Evolutionary conservation across 1,139 yeast genomes (phyloP), one percentile per base, ranked within the genome.

Genomic region (Saccharomyces hybrid): DNA sequence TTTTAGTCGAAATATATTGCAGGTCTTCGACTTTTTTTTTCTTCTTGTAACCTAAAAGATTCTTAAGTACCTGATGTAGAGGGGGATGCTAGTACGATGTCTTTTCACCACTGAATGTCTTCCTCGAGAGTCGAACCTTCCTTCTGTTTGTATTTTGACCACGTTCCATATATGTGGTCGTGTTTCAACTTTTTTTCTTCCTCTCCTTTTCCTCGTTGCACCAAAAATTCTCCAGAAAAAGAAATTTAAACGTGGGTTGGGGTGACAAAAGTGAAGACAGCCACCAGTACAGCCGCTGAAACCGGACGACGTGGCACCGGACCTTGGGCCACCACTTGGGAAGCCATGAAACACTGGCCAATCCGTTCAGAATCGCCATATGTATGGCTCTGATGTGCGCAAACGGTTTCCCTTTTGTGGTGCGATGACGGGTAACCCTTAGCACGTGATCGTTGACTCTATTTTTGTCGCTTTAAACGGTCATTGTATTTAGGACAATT

Each of bases 131-230:
- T 38, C 14, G 25, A 38, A 16, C 44, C n/a, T 38, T 16, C 13
- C 3, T 19, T 38, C 13, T 16, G 3, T 38, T 38, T 38, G 44
- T 38, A 38, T 4, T 8, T 2, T 13, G 11, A 38, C 44, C 44
- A 38, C 42, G 44, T 38, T 38, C 44, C 25, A 38, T 38, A 38
- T 38, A 38, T 38, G 44, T 38, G 44, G 44, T 38, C 44, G 44
- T 38, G 44, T 38, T 38, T 38, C 44, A 38, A 38, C 44, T 38
- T 38, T 38, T 34, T 34, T 38, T 38, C 44, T 38, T 38, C 44
- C n/a, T 38, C 44, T 38, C 44, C 44, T 38, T 38, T 38, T 19
- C 44, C 44, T 38, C 44, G 44, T 38, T 16, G 44, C 44, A 38
- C 44, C 44, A 38, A 38, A 38, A 38, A 38, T 38, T 38, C 44